These are phyloP conservation scores for Clarireedia paspali DNA, from an alignment of 2,329 filamentous ascomycete species.

Conservation along the genomic window DNA sequence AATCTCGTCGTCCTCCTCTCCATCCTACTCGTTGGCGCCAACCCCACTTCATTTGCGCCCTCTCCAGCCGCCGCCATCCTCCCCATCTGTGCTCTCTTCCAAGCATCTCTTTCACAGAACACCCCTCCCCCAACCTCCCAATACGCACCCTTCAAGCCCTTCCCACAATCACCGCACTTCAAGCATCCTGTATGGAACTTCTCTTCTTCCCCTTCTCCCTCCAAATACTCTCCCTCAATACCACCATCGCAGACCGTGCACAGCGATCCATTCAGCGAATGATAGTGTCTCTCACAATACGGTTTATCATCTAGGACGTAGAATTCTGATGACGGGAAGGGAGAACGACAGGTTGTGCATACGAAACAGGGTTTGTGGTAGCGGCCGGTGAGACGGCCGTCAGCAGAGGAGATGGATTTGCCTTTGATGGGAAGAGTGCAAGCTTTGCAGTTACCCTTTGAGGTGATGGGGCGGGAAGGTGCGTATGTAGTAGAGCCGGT, in stretches of 20 bases:
- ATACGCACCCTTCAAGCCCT: conserved; percentile 73
- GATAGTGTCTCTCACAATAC: conserved; percentile 89
- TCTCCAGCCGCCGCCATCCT: conserved; percentile 20
- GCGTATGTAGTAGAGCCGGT: not conserved
- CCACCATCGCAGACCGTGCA: conserved; percentile 74
- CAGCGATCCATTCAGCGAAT: conserved; percentile 79
- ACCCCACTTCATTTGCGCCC: conserved; percentile 16
- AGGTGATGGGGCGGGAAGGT: conserved; percentile 16
- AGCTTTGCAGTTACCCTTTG: conserved; percentile 67
- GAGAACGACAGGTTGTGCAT: conserved; percentile 72
- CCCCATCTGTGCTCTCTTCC: conserved; percentile 20
- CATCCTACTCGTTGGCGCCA: conserved; percentile 28
- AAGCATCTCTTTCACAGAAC: conserved; percentile 84
- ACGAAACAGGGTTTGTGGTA: conserved; percentile 96
- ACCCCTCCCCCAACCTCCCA: conserved; percentile 76
- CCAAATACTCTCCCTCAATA: conserved; percentile 90
- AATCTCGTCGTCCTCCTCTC: conserved; percentile 41
- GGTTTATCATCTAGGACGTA: conserved; percentile 85
- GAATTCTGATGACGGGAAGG: conserved; percentile 83
- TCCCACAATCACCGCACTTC: conserved; percentile 70
- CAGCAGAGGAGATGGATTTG: conserved; percentile 89
- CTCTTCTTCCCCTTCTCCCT: conserved; percentile 59
- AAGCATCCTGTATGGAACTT: conserved; percentile 90
- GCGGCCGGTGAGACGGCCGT: conserved; percentile 82
- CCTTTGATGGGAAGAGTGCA: conserved; percentile 73